These are phyloP conservation scores for Picea abies DNA, from an alignment of 83 land plant genomes.

Conservation along the genomic window DNA sequence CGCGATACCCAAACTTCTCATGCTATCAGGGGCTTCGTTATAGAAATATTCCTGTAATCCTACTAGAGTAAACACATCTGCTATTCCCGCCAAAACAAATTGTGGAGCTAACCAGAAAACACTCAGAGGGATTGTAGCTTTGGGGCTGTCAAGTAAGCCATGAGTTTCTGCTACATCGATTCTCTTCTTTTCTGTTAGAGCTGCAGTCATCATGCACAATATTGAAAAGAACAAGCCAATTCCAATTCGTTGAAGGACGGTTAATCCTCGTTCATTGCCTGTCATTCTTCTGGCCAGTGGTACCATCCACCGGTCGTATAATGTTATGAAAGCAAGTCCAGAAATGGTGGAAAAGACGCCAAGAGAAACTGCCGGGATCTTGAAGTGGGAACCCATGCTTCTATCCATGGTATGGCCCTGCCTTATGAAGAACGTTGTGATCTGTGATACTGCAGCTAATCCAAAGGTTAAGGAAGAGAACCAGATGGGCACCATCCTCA, in stretches of 20 bases:
- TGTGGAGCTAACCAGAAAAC: slow-evolving; percentile 82
- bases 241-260: slow-evolving; percentile 57
- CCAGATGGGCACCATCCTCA: slow-evolving; percentile 30
- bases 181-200: slow-evolving; percentile 29
- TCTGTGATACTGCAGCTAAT: slow-evolving; percentile 15
- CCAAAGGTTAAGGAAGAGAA: background rate
- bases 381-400: slow-evolving; percentile 24
- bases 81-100: slow-evolving; percentile 53
- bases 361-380: slow-evolving; percentile 48
- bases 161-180: slow-evolving; percentile 19
- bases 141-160: slow-evolving; percentile 30
- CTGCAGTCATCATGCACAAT: slow-evolving; percentile 43
- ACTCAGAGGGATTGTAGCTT: slow-evolving; percentile 34
- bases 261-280: slow-evolving; percentile 48
- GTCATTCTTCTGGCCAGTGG: too few relatives aligned
- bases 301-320: too few relatives aligned
- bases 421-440: slow-evolving; percentile 18
- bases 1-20: slow-evolving; percentile 84
- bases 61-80: slow-evolving; percentile 66
- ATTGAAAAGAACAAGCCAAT: slow-evolving; percentile 45
- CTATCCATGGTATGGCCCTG: slow-evolving; percentile 34
- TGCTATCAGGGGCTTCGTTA: slow-evolving; percentile 75
- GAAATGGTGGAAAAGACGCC: slow-evolving; percentile 18
- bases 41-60: slow-evolving; percentile 87
- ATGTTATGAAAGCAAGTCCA: too few relatives aligned